phyloP scores from a whole-genome alignment of 1,284 basidiomycete genomes.

The Cutaneotrichosporon sp. region DNA sequence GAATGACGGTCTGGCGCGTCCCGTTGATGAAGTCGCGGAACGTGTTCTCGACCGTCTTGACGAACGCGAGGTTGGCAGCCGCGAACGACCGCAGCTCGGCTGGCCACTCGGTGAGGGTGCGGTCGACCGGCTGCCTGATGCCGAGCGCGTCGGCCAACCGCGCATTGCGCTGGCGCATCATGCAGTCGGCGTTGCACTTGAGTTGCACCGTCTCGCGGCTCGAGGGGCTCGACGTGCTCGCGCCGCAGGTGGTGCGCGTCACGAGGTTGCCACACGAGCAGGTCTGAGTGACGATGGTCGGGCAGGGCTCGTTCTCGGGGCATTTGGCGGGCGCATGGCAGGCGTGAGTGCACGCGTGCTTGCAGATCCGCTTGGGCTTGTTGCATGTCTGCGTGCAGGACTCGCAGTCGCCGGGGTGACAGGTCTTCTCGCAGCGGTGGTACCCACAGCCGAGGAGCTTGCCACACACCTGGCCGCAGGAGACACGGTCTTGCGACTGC shows the following conservation, averaged over 20 bases:
- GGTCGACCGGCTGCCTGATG: conserved; percentile 59
- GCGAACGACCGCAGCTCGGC: conserved; percentile 67
- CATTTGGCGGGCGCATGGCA: conserved; percentile 87
- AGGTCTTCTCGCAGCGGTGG: conserved; percentile 76
- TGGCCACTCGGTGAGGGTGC: conserved; percentile 59
- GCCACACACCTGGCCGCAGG: conserved; percentile 77
- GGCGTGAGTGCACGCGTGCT: conserved; percentile 68
- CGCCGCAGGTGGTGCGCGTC: conserved; percentile 69
- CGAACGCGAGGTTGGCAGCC: conserved; percentile 64
- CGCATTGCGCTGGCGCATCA: conserved; percentile 78
- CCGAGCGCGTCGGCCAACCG: conserved; percentile 83
- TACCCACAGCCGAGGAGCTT: conserved; percentile 77
- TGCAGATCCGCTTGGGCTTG: conserved; percentile 77
- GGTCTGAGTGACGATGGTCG: conserved; percentile 61
- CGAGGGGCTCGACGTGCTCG: conserved; percentile 57
- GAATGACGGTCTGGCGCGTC: conserved; percentile 67
- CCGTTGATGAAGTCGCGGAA: conserved; percentile 74
- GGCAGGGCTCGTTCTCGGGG: conserved; percentile 74
- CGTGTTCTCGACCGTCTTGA: conserved; percentile 71
- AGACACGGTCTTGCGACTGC: conserved; percentile 67
- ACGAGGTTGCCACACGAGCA: conserved; percentile 81
- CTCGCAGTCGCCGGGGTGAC: conserved; percentile 78
- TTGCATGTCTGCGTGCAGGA: conserved; percentile 72
- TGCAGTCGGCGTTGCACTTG: conserved; percentile 79
- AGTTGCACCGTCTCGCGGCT: conserved; percentile 56